These are phyloP conservation scores for Diospyros kaki DNA, from an alignment of 148 eudicot species.

Conservation along the genomic window DNA sequence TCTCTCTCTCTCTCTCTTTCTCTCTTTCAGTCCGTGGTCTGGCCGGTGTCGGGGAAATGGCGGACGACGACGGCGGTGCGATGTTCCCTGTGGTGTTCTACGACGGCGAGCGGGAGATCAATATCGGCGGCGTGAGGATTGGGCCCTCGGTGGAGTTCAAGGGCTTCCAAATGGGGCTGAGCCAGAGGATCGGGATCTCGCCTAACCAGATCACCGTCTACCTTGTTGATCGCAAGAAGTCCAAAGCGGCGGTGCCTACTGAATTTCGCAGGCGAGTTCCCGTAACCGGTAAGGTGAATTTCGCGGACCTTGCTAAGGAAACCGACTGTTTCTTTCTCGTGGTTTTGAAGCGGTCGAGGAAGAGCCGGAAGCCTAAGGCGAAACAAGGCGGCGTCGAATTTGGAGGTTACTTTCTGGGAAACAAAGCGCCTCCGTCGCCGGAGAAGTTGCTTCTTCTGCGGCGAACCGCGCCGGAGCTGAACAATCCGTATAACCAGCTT, in stretches of 20 bases:
- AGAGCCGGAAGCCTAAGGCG: slow-evolving; percentile 31
- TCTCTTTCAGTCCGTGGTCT: not conserved
- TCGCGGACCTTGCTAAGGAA: slow-evolving; percentile 25
- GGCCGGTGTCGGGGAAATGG: slow-evolving; percentile 1
- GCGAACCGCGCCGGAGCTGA: slow-evolving; percentile 11
- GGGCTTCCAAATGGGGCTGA: slow-evolving; percentile 41
- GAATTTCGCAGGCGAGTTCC: slow-evolving; percentile 46
- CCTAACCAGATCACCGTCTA: slow-evolving; percentile 69
- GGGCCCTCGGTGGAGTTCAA: slow-evolving; percentile 45
- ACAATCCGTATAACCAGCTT: not conserved
- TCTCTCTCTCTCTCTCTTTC: not conserved
- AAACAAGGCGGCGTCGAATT: slow-evolving; percentile 10
- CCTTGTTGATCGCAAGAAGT: slow-evolving; percentile 31
- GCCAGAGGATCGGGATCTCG: slow-evolving; percentile 54
- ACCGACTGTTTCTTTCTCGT: slow-evolving; percentile 34
- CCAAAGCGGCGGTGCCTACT: not conserved
- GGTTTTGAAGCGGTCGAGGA: slow-evolving; percentile 49
- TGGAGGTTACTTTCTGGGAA: slow-evolving; percentile 16
- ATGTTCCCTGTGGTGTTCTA: slow-evolving; percentile 48
- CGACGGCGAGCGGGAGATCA: slow-evolving; percentile 63
- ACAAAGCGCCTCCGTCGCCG: slow-evolving; percentile 16
- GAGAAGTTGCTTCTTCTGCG: slow-evolving; percentile 25
- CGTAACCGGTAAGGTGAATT: slow-evolving; percentile 51
- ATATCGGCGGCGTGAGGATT: slow-evolving; percentile 40
- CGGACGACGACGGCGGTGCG: slow-evolving; percentile 21